Conservation (phyloP, 2,329 filamentous ascomycete species). For the Aspergillus amoenus region DNA sequence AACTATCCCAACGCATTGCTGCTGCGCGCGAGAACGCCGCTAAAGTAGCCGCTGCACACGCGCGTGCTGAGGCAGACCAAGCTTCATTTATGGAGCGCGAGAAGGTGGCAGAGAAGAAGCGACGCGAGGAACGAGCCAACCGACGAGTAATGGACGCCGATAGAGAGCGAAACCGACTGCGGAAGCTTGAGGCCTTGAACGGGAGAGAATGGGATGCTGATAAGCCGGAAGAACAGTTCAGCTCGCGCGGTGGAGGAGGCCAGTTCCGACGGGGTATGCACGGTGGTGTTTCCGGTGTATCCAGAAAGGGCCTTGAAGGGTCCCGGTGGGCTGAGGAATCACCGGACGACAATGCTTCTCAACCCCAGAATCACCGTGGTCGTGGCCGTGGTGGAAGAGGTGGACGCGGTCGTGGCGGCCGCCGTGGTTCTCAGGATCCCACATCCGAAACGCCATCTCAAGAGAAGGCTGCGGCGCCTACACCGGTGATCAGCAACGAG, state of each 20-base stretch:
- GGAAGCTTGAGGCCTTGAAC: slow-evolving; percentile 59
- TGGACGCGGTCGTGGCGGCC: slow-evolving; percentile 29
- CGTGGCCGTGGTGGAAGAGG: slow-evolving; percentile 32
- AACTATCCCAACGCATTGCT: slow-evolving; percentile 61
- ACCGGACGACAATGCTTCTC: neutral
- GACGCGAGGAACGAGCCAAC: slow-evolving; percentile 52
- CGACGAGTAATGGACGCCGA: slow-evolving; percentile 62
- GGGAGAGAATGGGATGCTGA: slow-evolving; percentile 64
- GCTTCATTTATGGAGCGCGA: slow-evolving; percentile 65
- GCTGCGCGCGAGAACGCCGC: slow-evolving; percentile 63
- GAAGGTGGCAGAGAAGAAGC: slow-evolving; percentile 55
- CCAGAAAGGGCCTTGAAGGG: slow-evolving; percentile 31
- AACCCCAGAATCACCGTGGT: slow-evolving; percentile 20
- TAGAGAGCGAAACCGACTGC: slow-evolving; percentile 58
- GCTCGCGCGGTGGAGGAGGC: slow-evolving; percentile 41
- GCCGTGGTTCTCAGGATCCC: slow-evolving; percentile 25
- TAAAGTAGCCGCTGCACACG: slow-evolving; percentile 59
- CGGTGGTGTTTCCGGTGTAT: slow-evolving; percentile 47
- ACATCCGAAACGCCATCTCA: slow-evolving; percentile 15
- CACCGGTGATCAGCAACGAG: slow-evolving; percentile 30
- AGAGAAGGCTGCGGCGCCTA: slow-evolving; percentile 15
- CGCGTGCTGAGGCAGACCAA: slow-evolving; percentile 66
- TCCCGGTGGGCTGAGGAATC: slow-evolving; percentile 15
- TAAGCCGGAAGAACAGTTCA: slow-evolving; percentile 58
- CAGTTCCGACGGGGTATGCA: slow-evolving; percentile 52